Evolutionary conservation across 1,139 yeast species (phyloP).

Genomic region (Scheffersomyces segobiensis): DNA sequence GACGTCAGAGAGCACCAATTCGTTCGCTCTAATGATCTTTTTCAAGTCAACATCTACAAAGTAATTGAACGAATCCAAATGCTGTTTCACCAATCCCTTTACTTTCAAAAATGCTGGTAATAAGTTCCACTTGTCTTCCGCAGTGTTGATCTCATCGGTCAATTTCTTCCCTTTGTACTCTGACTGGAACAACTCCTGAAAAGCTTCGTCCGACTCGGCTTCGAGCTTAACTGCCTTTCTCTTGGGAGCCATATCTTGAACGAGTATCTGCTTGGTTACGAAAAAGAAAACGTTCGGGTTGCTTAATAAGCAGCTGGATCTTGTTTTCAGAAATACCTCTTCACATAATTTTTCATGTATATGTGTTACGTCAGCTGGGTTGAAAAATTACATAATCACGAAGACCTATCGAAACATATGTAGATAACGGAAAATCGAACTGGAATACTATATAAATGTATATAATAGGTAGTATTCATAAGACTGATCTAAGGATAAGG

Average conservation of each 20-base stretch:
- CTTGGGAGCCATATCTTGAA: conserved; percentile 13
- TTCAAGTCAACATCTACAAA: conserved; percentile 92
- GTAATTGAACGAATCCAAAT: conserved; percentile 92
- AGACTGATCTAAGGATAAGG: neutral
- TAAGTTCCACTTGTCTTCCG: conserved; percentile 93
- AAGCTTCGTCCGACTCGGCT: conserved; percentile 46
- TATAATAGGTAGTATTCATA: neutral
- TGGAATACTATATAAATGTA: neutral
- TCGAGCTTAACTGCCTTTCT: conserved; percentile 17
- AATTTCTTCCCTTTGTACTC: conserved; percentile 81
- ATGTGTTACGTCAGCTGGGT: neutral
- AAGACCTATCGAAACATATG: neutral
- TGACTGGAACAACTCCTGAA: conserved; percentile 76
- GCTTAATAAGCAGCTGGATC: neutral
- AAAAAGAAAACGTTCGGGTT: neutral
- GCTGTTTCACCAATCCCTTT: conserved; percentile 95
- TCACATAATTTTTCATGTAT: neutral
- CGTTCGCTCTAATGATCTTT: conserved; percentile 90
- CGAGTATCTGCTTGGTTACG: neutral
- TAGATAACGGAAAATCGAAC: neutral
- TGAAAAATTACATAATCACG: neutral
- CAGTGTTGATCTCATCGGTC: conserved; percentile 86
- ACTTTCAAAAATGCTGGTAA: conserved; percentile 94
- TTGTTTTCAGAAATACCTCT: neutral
- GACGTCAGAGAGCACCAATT: conserved; percentile 85